These are phyloP conservation scores for Pseudogymnoascus sp. DNA, from an alignment of 2,329 filamentous ascomycete genomes.

Conservation along the genomic window DNA sequence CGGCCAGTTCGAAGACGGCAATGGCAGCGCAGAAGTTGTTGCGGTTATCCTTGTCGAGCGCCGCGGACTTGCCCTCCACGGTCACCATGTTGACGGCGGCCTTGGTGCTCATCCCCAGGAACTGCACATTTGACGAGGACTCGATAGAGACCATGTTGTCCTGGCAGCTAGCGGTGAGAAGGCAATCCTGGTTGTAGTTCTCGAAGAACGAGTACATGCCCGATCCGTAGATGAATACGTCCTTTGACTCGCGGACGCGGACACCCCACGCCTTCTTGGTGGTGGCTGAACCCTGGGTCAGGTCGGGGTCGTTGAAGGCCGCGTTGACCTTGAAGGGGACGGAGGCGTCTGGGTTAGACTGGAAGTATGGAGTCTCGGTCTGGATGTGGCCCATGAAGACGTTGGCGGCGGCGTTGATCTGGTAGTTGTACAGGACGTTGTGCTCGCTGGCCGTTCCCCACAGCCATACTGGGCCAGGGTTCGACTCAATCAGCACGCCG, in stretches of 20 bases:
- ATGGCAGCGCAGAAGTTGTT: conserved; percentile 58
- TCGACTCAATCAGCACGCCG: conserved; percentile 68
- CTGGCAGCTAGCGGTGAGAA: conserved; percentile 61
- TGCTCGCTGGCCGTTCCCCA: conserved; percentile 68
- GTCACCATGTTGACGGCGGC: conserved; percentile 66
- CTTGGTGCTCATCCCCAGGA: conserved; percentile 68
- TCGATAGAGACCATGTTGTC: conserved; percentile 69
- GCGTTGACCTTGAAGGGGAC: conserved; percentile 54
- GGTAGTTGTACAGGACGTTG: conserved; percentile 71
- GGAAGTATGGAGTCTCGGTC: conserved; percentile 83
- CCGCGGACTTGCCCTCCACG: conserved; percentile 45
- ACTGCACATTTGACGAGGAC: conserved; percentile 46
- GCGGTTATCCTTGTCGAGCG: conserved; percentile 51
- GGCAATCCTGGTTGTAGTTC: conserved; percentile 67
- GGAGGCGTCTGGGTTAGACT: conserved; percentile 68
- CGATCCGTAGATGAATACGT: conserved; percentile 62
- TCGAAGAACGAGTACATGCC: conserved; percentile 79
- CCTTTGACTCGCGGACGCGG: conserved; percentile 56
- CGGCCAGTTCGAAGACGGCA: conserved; percentile 36
- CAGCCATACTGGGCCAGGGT: conserved; percentile 67
- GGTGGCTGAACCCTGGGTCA: conserved; percentile 46
- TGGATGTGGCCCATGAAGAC: conserved; percentile 80
- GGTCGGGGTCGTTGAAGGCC: conserved; percentile 59
- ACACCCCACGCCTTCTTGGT: conserved; percentile 63
- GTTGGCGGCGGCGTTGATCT: conserved; percentile 66